phyloP scores from a whole-genome alignment of 2,329 filamentous ascomycete species.

The Ophiosphaerella korrae region DNA sequence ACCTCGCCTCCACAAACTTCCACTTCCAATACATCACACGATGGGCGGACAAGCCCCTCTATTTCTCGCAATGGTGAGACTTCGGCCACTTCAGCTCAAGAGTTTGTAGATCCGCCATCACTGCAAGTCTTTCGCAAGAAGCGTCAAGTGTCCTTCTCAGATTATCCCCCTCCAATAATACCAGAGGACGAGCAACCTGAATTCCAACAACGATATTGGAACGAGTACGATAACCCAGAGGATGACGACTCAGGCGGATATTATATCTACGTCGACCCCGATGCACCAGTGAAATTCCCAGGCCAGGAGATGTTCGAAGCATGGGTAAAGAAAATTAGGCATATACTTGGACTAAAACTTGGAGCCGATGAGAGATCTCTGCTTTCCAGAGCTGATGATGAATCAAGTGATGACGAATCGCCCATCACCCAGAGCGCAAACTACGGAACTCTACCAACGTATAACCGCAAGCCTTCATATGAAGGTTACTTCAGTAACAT shows the following conservation, averaged over 20 bases:
- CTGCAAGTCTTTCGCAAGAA: slow-evolving; percentile 53
- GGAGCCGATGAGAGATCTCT: slow-evolving; percentile 27
- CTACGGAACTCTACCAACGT: slow-evolving; percentile 50
- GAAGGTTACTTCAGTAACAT: slow-evolving; percentile 40
- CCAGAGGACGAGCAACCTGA: slow-evolving; percentile 24
- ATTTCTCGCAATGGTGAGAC: slow-evolving; percentile 38
- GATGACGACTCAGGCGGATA: slow-evolving; percentile 62
- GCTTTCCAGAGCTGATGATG: slow-evolving; percentile 50
- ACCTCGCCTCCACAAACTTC: slow-evolving; percentile 42
- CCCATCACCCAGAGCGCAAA: slow-evolving; percentile 46
- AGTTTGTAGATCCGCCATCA: slow-evolving; percentile 46
- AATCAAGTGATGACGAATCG: slow-evolving; percentile 57
- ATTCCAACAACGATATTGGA: slow-evolving; percentile 67
- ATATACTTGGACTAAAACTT: slow-evolving; percentile 30
- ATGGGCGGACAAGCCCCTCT: slow-evolving; percentile 40
- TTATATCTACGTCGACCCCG: slow-evolving; percentile 78
- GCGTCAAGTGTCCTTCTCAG: slow-evolving; percentile 39
- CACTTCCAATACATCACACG: slow-evolving; percentile 46
- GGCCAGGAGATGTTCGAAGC: slow-evolving; percentile 65
- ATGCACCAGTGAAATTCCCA: slow-evolving; percentile 64
- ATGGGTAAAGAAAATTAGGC: slow-evolving; percentile 28
- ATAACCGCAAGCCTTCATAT: slow-evolving; percentile 3
- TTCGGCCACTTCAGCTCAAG: slow-evolving; percentile 41
- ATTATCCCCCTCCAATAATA: slow-evolving; percentile 26
- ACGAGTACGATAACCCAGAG: slow-evolving; percentile 84